These are phyloP conservation scores for Anthracocystis walkeri DNA, from an alignment of 1,284 basidiomycete genomes.

Conservation along the genomic window DNA sequence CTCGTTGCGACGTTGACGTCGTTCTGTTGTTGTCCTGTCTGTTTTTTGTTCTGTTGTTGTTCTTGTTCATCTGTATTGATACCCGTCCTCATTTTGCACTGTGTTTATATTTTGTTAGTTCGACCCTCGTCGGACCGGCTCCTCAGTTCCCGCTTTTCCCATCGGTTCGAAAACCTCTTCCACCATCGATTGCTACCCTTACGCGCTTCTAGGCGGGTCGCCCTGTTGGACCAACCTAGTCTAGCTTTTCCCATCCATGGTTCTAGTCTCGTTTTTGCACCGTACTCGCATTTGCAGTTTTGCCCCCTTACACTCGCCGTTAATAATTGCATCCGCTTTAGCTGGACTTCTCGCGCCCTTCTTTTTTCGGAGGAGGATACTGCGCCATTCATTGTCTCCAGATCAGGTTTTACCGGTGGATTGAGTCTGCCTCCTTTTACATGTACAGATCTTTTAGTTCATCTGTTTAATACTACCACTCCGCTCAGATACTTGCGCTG, in stretches of 20 bases:
- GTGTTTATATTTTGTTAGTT: slow-evolving; percentile 43
- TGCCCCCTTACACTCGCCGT: slow-evolving; percentile 23
- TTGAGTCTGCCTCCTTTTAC: slow-evolving; percentile 6
- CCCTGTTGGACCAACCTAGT: not conserved
- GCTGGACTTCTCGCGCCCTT: slow-evolving; percentile 7
- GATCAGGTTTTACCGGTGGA: slow-evolving; percentile 4
- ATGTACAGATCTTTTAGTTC: slow-evolving; percentile 29
- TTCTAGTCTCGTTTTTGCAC: slow-evolving; percentile 27
- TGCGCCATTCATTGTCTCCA: slow-evolving; percentile 11
- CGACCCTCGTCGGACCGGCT: slow-evolving; percentile 22
- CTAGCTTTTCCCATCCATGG: slow-evolving; percentile 32
- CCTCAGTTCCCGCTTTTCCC: slow-evolving; percentile 5
- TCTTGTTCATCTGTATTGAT: slow-evolving; percentile 40
- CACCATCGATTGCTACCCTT: slow-evolving; percentile 39
- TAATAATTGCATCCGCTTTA: slow-evolving; percentile 30
- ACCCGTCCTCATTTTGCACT: slow-evolving; percentile 29
- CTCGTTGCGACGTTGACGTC: slow-evolving; percentile 1
- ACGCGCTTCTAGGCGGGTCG: slow-evolving; percentile 8
- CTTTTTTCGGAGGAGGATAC: not conserved
- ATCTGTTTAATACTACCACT: slow-evolving; percentile 11
- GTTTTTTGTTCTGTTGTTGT: slow-evolving; percentile 13
- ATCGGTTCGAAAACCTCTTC: slow-evolving; percentile 16
- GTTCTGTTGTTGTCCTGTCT: slow-evolving; percentile 5
- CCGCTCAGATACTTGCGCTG: not conserved
- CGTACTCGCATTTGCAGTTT: slow-evolving; percentile 41